Evolutionary conservation across 139 green algal species (phyloP), one percentile per base, ranked within the genome.

Genomic region (Picochlorum sp.): DNA sequence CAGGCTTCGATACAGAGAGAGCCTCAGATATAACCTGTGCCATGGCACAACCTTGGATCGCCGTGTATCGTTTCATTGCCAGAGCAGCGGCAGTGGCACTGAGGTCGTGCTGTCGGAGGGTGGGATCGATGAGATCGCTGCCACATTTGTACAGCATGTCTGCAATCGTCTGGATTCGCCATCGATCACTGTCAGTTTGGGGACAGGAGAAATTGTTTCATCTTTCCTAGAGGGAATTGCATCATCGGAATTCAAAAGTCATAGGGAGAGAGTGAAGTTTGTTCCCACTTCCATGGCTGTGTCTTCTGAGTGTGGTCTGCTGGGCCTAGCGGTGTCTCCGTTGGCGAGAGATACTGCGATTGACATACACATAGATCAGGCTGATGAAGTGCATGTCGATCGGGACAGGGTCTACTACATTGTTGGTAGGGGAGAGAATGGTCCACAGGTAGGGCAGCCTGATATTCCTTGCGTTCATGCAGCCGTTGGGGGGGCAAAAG

Each of bases 261-360:
- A 66, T 38, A 58, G 74, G 56, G 44, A 75, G 6, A 52, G 52
- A 5, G 50, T 80, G 21, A 56, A 59, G 4, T 78, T 61, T 47
- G 68, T 80, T 20, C 73, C 74, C 6, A 60, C 64, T 26, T 76
- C 57, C 5, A 65, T 77, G 26, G 72, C 64, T 6, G 38, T 73
- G 9, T 73, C 74, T 37, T 66, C 38, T 24, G 74, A 80, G 38
- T 62, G 62, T 28, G 74, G 71, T 7, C 74, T 80, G 32, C 74
- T 76, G 24, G 74, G 74, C n/a, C 58, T 80, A 23, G 52, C 74
- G 8, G 46, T 74, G 9, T 71, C 64, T 4, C 65, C 41, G n/a
- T 49, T 80, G 24, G n/a, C 34, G 20, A 30, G 73, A 41, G 24
- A 56, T 8, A 6, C 11, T 37, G 18, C 10, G 30, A 44, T 75